Conservation (phyloP, 495 filamentous ascomycete genomes). For the Daldinia loculata region DNA sequence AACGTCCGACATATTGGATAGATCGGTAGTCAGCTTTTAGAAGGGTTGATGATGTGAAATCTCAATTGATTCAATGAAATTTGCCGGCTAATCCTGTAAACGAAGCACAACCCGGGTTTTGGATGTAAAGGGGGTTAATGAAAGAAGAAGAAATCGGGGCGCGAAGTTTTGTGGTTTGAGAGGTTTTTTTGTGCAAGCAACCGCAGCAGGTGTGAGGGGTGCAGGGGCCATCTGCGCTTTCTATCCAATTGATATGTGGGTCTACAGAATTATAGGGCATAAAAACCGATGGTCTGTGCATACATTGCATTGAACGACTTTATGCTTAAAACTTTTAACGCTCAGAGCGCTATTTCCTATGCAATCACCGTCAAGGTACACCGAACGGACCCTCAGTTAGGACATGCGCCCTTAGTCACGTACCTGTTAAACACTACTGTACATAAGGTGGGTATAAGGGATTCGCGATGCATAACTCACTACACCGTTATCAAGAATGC, state of each 20-base stretch:
- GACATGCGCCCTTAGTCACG: conserved; percentile 6
- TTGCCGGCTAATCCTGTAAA: conserved; percentile 49
- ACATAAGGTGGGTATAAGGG: not conserved
- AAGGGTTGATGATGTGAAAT: conserved; percentile 28
- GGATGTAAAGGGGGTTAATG: conserved; percentile 49
- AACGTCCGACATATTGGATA: conserved; percentile 43
- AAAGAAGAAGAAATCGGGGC: conserved; percentile 45
- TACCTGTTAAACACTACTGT: not conserved
- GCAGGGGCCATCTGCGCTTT: conserved; percentile 21
- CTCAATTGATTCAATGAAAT: conserved; percentile 47
- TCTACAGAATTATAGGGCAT: conserved; percentile 34
- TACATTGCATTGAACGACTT: conserved; percentile 46
- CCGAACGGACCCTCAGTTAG: conserved; percentile 9
- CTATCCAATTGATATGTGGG: conserved; percentile 14
- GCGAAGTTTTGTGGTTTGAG: conserved; percentile 38
- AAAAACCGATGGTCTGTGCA: conserved; percentile 39
- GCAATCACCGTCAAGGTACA: conserved; percentile 17
- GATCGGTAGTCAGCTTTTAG: conserved; percentile 27
- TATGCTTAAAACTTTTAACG: conserved; percentile 40
- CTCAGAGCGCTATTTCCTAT: conserved; percentile 17
- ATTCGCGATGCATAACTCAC: not conserved
- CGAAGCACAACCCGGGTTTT: conserved; percentile 46
- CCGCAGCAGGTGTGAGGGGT: not conserved
- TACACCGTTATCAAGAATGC: conserved; percentile 4
- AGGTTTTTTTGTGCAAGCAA: conserved; percentile 34